These are phyloP conservation scores for Lentinula guzmanii DNA, from an alignment of 768 basidiomycete species.

Conservation along the genomic window DNA sequence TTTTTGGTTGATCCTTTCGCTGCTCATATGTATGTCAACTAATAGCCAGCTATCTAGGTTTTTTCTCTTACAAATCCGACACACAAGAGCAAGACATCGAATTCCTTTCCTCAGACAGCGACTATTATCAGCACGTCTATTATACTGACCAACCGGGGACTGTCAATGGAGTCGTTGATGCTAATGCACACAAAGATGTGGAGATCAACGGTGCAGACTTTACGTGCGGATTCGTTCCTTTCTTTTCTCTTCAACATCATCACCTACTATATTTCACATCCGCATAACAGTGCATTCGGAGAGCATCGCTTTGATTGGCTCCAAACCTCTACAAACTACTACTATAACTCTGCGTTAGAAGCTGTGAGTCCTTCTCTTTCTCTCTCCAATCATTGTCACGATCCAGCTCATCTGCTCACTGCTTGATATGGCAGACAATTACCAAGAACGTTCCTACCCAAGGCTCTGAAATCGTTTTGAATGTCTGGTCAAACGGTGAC, in stretches of 20 bases:
- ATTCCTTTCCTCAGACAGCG: slow-evolving; percentile 10
- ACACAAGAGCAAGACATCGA: slow-evolving; percentile 15
- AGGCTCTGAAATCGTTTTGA: slow-evolving; percentile 10
- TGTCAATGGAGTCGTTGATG: slow-evolving; percentile 5
- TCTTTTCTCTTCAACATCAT: not conserved
- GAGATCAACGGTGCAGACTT: slow-evolving; percentile 12
- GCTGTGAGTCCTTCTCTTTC: not conserved
- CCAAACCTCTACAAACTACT: slow-evolving; percentile 7
- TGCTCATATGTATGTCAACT: not conserved
- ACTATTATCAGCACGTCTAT: slow-evolving; percentile 12
- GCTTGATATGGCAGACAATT: slow-evolving; percentile 5
- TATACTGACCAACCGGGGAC: slow-evolving; percentile 14
- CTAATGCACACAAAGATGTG: slow-evolving; percentile 11
- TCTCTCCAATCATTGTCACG: not conserved
- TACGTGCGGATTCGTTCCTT: slow-evolving; percentile 4
- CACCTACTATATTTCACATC: no score
- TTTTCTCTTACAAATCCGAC: slow-evolving; percentile 12
- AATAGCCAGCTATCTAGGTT: slow-evolving; percentile 1
- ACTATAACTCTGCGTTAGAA: slow-evolving; percentile 7
- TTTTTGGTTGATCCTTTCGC: slow-evolving; percentile 7
- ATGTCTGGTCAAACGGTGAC: slow-evolving; percentile 12
- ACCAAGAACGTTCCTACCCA: slow-evolving; percentile 10
- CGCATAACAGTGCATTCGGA: slow-evolving; percentile 9
- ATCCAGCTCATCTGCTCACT: not conserved
- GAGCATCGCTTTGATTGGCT: slow-evolving; percentile 15